A percentile compares a stretch with the other conserved stretches of the same genome.
These are phyloP conservation scores for Septoria petroselini DNA, from an alignment of 2,329 filamentous ascomycete species.

Conservation along the genomic window DNA sequence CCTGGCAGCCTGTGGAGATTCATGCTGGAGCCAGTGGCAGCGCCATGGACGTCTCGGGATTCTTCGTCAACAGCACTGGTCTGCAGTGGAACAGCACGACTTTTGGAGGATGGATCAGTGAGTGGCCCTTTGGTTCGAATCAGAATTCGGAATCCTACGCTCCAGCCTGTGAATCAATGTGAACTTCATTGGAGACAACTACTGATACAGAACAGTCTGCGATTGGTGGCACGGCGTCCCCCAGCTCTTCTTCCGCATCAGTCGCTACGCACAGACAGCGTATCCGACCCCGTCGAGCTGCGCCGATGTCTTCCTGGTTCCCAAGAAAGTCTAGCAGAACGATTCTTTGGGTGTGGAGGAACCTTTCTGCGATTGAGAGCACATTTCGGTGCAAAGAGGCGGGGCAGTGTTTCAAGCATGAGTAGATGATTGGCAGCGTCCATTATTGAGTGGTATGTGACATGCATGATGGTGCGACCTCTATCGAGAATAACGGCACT, in stretches of 20 bases:
- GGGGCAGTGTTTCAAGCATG: no score
- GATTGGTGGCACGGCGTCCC: slow-evolving; percentile 37
- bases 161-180: no score
- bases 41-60: slow-evolving; percentile 16
- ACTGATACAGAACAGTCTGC: no score
- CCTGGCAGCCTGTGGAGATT: slow-evolving; percentile 36
- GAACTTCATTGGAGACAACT: no score
- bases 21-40: slow-evolving; percentile 28
- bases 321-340: slow-evolving; percentile 29
- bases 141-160: no score
- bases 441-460: no score
- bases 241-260: slow-evolving; percentile 36
- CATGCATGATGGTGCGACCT: no score
- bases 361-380: not conserved
- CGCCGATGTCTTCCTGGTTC: slow-evolving; percentile 34
- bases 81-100: slow-evolving; percentile 32
- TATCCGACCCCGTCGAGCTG: slow-evolving; percentile 31
- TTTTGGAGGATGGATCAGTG: slow-evolving; percentile 35
- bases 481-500: no score
- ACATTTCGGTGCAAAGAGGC: not conserved
- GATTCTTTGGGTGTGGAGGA: not conserved
- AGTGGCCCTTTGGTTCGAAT: slow-evolving; percentile 5
- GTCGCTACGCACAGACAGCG: slow-evolving; percentile 21
- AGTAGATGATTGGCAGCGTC: no score
- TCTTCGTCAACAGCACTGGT: slow-evolving; percentile 37